Evolutionary conservation across 176 grass and related monocot genomes (phyloP), one percentile per base, ranked within the genome.

Genomic region (Cymbopogon citratus): DNA sequence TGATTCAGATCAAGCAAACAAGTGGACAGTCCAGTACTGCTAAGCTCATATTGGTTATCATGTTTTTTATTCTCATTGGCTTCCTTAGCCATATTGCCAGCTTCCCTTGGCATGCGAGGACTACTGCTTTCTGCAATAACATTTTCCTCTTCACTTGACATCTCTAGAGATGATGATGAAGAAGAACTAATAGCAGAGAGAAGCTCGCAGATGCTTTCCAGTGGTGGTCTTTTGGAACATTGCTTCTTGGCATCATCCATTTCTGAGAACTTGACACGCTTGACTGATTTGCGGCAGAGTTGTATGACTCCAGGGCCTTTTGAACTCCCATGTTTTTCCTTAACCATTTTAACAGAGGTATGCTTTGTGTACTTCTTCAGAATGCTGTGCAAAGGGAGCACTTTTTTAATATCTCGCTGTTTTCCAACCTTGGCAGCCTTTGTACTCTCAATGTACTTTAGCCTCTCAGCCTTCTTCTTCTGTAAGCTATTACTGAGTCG

Each of bases 331-430:
- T 63, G 49, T 35, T 77, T 85, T 35, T 84, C 85, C 48, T 85
- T 87, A 23, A 85, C 78, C 85, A 87, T 81, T 87, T 85, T 91
- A 48, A 91, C 78, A 3, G 85, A 87, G 33, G 85, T 91, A 82
- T 65, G 81, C 40, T 73, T 85, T 18, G 72, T 85, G 31, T 73
- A 83, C 61, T 88, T 89, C 63, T 89, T 91, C 12, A 91, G 44
- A 78, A 91, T 91, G 78, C 85, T 81, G n/a, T 78, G 83, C 88
- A 77, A 73, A 61, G 88, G 88, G 29, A 78, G 74, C 40, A 69
- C 21, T 23, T 86, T 90, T 73, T 73, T 70, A 59, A 85, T 38
- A 19, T 68, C 66, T 40, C 40, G 16, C 15, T 70, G 72, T 34
- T 87, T 87, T 19, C 80, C 67, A 25, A 13, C 75, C 64, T 86